Evolutionary conservation across 176 grass and related monocot genomes (phyloP).

Genomic region (Tillandsia leiboldiana): DNA sequence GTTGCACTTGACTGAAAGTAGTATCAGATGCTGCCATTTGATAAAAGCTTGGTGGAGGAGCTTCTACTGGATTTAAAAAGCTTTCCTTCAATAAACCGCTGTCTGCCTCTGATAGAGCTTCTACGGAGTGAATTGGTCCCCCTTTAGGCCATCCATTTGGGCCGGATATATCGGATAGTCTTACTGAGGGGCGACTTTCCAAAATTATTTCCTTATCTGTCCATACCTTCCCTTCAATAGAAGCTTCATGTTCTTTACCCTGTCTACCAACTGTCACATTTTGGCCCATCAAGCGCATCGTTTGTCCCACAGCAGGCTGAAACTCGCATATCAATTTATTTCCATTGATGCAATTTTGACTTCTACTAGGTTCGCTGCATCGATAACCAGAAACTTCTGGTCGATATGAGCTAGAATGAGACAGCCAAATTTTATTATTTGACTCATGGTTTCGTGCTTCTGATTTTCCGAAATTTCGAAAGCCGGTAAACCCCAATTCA

Average conservation of each 20-base stretch:
- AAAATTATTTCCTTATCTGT: conserved; percentile 10
- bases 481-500: conserved; percentile 11
- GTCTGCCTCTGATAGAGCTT: background rate
- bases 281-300: conserved; percentile 58
- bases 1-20: no score
- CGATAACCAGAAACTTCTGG: conserved; percentile 8
- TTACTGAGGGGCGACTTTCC: background rate
- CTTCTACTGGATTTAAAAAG: background rate
- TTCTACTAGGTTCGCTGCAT: conserved; percentile 20
- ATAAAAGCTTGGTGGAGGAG: no score
- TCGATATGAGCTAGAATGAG: background rate
- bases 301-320: conserved; percentile 24
- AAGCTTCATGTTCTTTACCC: conserved; percentile 13
- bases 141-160: background rate
- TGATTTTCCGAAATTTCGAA: conserved; percentile 8
- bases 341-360: conserved; percentile 8
- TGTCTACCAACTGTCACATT: conserved; percentile 33
- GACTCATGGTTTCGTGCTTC: background rate
- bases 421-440: background rate
- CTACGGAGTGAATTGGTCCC: background rate
- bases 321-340: conserved; percentile 14
- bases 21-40: no score
- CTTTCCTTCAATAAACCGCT: background rate
- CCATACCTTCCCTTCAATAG: conserved; percentile 6
- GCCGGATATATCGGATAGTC: background rate